Conservation (phyloP, 768 basidiomycete species). For the Kwoniella newhampshirensis region DNA sequence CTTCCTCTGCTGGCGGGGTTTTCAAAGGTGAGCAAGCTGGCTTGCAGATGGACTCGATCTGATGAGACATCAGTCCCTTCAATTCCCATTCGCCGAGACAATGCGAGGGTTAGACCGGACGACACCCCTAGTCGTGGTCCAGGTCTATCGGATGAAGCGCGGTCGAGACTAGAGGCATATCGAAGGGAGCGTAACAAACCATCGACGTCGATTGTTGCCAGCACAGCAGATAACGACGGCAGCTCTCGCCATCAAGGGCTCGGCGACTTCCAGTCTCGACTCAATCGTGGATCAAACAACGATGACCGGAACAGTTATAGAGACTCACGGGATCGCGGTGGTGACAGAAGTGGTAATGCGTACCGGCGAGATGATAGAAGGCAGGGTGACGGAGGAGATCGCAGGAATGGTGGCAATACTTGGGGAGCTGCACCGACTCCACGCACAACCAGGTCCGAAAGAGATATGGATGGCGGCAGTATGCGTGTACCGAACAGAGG, state of each 20-base stretch:
- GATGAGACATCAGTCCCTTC: conserved; percentile 65
- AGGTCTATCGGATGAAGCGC: conserved; percentile 75
- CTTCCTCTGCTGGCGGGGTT: conserved; percentile 58
- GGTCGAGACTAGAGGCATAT: conserved; percentile 73
- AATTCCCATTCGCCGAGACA: conserved; percentile 64
- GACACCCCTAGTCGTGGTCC: conserved; percentile 94
- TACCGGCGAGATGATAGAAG: conserved; percentile 56
- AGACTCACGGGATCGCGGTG: conserved; percentile 58
- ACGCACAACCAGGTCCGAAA: conserved; percentile 30
- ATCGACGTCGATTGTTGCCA: conserved; percentile 26
- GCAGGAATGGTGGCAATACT: conserved; percentile 27
- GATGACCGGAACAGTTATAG: conserved; percentile 38
- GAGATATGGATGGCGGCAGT: conserved; percentile 60
- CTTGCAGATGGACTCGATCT: background rate
- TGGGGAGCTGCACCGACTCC: conserved; percentile 53
- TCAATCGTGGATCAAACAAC: conserved; percentile 67
- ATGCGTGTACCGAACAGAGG: conserved; percentile 86
- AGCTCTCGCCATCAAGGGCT: conserved; percentile 61
- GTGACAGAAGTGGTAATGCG: conserved; percentile 58
- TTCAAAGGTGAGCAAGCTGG: conserved; percentile 73
- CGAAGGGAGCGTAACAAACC: conserved; percentile 69
- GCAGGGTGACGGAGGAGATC: conserved; percentile 56
- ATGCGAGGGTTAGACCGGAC: conserved; percentile 71
- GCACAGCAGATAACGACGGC: conserved; percentile 20
- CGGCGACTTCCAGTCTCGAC: conserved; percentile 89